These are phyloP conservation scores for Mycena amicta DNA, from an alignment of 768 basidiomycete species.

Conservation along the genomic window DNA sequence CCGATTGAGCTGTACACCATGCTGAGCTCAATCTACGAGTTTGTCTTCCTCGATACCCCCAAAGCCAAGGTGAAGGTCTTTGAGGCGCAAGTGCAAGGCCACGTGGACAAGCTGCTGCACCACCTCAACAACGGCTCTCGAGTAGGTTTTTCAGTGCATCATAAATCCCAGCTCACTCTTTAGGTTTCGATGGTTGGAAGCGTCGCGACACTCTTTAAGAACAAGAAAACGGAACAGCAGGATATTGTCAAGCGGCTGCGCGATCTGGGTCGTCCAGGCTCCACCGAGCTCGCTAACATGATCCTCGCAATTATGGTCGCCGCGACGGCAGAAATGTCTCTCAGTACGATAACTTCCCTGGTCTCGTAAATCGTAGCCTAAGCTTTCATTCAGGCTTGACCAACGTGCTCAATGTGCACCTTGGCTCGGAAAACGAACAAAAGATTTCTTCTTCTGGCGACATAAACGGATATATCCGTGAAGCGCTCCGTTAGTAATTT, in stretches of 20 bases:
- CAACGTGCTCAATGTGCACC: conserved; percentile 65
- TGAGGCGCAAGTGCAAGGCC: conserved; percentile 49
- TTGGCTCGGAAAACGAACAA: conserved; percentile 50
- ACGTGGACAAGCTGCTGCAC: conserved; percentile 55
- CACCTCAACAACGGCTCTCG: conserved; percentile 52
- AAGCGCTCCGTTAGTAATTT: conserved; percentile 65
- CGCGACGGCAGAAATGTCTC: conserved; percentile 66
- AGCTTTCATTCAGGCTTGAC: conserved; percentile 50
- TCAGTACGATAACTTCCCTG: conserved; percentile 48
- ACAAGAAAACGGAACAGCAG: conserved; percentile 49
- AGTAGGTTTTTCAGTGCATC: conserved; percentile 40
- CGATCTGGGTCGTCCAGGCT: conserved; percentile 46
- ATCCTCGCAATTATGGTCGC: conserved; percentile 73
- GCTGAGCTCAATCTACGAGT: conserved; percentile 75
- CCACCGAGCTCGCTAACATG: conserved; percentile 66
- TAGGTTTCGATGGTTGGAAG: conserved; percentile 45
- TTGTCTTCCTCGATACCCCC: conserved; percentile 75
- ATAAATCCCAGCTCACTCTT: neutral
- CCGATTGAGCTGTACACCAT: conserved; percentile 62
- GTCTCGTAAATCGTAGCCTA: neutral
- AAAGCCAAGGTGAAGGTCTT: conserved; percentile 58
- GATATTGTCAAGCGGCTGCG: conserved; percentile 60
- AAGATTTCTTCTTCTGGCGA: conserved; percentile 39
- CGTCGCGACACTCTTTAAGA: conserved; percentile 50
- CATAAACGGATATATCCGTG: conserved; percentile 61